phyloP scores from a whole-genome alignment of 768 basidiomycete genomes.

The Pleurotus giganteus region DNA sequence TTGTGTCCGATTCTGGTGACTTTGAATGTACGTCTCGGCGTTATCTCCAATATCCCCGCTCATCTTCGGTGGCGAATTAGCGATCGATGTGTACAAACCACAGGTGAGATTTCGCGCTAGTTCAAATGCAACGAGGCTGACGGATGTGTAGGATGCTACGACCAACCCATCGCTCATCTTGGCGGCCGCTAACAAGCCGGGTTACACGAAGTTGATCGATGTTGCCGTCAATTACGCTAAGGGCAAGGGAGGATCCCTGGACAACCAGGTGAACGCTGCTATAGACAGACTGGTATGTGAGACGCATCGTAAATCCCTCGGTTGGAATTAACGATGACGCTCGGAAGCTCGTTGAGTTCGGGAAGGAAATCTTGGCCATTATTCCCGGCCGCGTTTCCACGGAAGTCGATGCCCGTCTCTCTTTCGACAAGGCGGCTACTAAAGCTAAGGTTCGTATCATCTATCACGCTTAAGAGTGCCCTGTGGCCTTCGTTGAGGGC shows the following conservation, averaged over 20 bases:
- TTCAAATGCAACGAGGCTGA: conserved; percentile 3
- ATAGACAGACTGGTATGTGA: conserved; percentile 81
- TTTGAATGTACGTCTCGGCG: conserved; percentile 65
- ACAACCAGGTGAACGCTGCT: conserved; percentile 75
- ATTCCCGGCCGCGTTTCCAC: conserved; percentile 99
- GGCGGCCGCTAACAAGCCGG: conserved; percentile 86
- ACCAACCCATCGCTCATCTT: conserved; percentile 97
- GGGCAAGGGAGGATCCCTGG: conserved; percentile 74
- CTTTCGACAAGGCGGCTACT: conserved; percentile 92
- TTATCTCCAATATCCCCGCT: conserved; percentile 15
- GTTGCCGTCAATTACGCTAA: conserved; percentile 74
- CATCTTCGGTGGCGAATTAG: conserved; percentile 38
- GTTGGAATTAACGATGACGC: not conserved
- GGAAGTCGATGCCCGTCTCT: conserved; percentile 96
- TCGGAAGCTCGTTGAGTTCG: conserved; percentile 93
- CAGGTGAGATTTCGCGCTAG: conserved; percentile 44
- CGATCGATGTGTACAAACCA: conserved; percentile 96
- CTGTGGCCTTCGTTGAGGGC: too few relatives aligned
- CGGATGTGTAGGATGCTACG: conserved; percentile 76
- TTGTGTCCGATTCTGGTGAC: conserved; percentile 97
- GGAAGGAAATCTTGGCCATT: conserved; percentile 90
- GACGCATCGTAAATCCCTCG: not conserved
- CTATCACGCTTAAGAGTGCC: too few relatives aligned
- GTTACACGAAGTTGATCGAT: conserved; percentile 81
- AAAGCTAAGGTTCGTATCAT: conserved; percentile 89